phyloP scores from a whole-genome alignment of 352 stramenopile genomes.

The Globisporangium splendens region DNA sequence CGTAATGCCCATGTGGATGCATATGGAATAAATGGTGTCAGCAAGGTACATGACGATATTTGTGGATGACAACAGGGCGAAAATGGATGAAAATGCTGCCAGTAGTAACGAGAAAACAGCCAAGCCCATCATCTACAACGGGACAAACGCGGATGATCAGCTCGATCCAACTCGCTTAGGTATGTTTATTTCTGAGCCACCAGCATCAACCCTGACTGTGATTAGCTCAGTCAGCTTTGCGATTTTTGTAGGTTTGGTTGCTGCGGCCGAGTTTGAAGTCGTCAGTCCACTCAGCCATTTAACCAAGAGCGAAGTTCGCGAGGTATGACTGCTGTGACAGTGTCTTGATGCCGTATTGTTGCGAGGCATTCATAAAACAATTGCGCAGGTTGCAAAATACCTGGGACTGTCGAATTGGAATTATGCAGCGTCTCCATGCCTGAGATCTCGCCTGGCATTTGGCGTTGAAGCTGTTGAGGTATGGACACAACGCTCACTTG shows the following conservation, averaged over 20 bases:
- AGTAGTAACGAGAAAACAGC: neutral
- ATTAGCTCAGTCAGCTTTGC: too few species aligned
- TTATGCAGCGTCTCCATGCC: slow-evolving; percentile 92
- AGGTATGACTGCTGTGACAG: slow-evolving; percentile 23
- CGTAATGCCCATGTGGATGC: too few species aligned
- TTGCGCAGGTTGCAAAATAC: slow-evolving; percentile 69
- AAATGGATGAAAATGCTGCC: slow-evolving; percentile 3
- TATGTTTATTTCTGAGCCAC: neutral
- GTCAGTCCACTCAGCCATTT: slow-evolving; percentile 88
- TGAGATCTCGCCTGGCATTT: slow-evolving; percentile 93
- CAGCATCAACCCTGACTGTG: too few species aligned
- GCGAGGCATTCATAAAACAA: neutral
- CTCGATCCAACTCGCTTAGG: slow-evolving; percentile 85
- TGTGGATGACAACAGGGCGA: slow-evolving; percentile 20
- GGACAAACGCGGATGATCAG: slow-evolving; percentile 95
- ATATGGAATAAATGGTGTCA: too few species aligned
- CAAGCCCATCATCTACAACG: slow-evolving; percentile 91
- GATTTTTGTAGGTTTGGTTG: slow-evolving; percentile 72
- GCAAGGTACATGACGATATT: too few species aligned
- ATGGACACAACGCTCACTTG: neutral
- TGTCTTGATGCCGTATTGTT: neutral
- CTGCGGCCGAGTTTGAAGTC: slow-evolving; percentile 91
- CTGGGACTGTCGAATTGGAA: slow-evolving; percentile 95
- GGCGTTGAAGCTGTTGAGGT: slow-evolving; percentile 90
- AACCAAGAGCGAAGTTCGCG: slow-evolving; percentile 88